A percentile compares a stretch with the other conserved stretches of the same genome.
These are phyloP conservation scores for Talaromyces sp. DNA, from an alignment of 2,329 filamentous ascomycete genomes.

Conservation along the genomic window DNA sequence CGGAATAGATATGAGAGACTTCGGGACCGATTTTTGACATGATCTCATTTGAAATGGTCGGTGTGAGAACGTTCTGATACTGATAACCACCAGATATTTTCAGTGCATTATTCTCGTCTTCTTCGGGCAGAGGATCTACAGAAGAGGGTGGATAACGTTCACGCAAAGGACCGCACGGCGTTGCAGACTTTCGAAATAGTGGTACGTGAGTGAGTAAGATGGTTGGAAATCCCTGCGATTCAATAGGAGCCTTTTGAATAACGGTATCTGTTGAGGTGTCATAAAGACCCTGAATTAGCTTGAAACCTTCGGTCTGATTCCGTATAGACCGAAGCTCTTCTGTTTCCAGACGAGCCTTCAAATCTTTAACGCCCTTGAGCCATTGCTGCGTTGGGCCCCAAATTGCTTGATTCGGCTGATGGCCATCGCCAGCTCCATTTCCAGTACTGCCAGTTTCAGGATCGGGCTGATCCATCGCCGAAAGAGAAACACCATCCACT, in stretches of 20 bases:
- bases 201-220: conserved; percentile 90
- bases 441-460: conserved; percentile 45
- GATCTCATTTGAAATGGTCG: conserved; percentile 70
- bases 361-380: conserved; percentile 61
- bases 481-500: conserved; percentile 82
- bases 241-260: conserved; percentile 23
- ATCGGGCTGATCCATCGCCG: conserved; percentile 63
- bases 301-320: conserved; percentile 56
- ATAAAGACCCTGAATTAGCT: conserved; percentile 59
- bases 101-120: conserved; percentile 74
- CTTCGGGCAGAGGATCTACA: conserved; percentile 54
- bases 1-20: conserved; percentile 82
- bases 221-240: conserved; percentile 68
- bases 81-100: conserved; percentile 78
- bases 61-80: conserved; percentile 89
- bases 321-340: conserved; percentile 65
- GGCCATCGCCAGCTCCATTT: conserved; percentile 46
- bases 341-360: conserved; percentile 65
- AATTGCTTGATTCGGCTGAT: conserved; percentile 58
- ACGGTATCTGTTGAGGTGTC: conserved; percentile 50
- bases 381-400: conserved; percentile 77
- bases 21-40: conserved; percentile 72
- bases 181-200: conserved; percentile 75
- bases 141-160: conserved; percentile 76
- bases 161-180: conserved; percentile 80